Base-by-base conservation (phyloP, 495 filamentous ascomycete species). In the Cercophora samala region DNA sequence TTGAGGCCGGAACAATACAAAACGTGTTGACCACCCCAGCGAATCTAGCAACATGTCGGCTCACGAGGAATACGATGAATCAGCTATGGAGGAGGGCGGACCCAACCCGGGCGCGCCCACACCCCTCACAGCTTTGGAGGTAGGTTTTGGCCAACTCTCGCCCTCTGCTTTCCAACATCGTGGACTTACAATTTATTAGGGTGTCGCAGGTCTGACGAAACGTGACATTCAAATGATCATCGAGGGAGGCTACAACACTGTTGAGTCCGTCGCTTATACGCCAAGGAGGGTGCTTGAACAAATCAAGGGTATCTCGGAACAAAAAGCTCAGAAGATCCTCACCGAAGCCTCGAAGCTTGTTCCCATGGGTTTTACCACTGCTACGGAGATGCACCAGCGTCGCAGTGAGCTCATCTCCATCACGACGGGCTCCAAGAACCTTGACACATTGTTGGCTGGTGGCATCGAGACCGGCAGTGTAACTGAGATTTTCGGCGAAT, bases 401-500 rank as follows among this genome's bases (percentile, higher is more conserved):
- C 88, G 95, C 75, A 96, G 91, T 75, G 95, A 98, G 75, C 84
- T 99, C 61, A 99, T 99, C 68, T 98, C 93, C 4, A 93, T 99
- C 68, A 97, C 96, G 13, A 99, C 95, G 0, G 95, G 95, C 26
- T 97, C 94, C 8, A 99, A 99, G 79, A 91, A 96, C 70, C 85
- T 99, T 13, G 95, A 99, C 72, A 99, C 96, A 54, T 84, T 99
- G 23, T 85, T 99, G 9, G 95, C 94, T 25, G 95, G 95, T 66
- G 95, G 95, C 58, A 85, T 99, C 66, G 95, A 99, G 79, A 99
- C 95, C 0, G 95, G 95, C 29, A 97, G 93, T 17, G 96, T 99
- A 53, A 99, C 95, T n/a, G 95, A 99, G 75, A 89, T 99, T 11
- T 99, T 99, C 74, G 95, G 95, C 79, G 95, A 99, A 78, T 99